Conservation (phyloP, 345 rosid species). For the Eucalyptus shirleyi region DNA sequence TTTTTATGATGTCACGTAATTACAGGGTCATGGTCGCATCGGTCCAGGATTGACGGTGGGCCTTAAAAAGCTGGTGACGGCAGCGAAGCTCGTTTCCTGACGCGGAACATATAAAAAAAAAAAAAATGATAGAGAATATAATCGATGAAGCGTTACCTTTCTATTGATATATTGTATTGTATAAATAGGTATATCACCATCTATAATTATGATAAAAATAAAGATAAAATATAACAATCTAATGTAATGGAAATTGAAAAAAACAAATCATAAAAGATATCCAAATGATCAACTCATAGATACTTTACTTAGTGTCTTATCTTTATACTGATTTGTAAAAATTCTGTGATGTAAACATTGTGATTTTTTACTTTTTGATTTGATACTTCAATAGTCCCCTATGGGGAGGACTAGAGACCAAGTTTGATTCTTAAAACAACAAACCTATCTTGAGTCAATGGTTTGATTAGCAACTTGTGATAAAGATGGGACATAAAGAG, state of each 20-base stretch:
- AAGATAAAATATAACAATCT: too few relatives aligned
- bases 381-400: neutral
- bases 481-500: neutral
- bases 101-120: neutral
- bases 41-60: neutral
- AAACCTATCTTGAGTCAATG: neutral
- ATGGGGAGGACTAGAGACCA: neutral
- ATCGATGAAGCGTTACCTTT: neutral
- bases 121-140: too few relatives aligned
- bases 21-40: neutral
- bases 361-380: neutral
- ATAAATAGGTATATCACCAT: too few relatives aligned
- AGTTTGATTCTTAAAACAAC: fast-evolving
- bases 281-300: fast-evolving
- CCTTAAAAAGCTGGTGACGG: neutral
- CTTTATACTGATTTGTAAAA: fast-evolving
- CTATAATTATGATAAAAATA: too few relatives aligned
- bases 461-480: too few relatives aligned
- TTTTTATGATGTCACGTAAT: neutral
- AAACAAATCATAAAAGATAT: too few relatives aligned
- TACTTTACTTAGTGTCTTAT: fast-evolving
- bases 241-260: too few relatives aligned
- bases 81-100: neutral
- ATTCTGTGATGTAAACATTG: fast-evolving
- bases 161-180: too few relatives aligned